phyloP scores from a whole-genome alignment of 2,329 filamentous ascomycete species.

The Chaetomiaceae sp. region DNA sequence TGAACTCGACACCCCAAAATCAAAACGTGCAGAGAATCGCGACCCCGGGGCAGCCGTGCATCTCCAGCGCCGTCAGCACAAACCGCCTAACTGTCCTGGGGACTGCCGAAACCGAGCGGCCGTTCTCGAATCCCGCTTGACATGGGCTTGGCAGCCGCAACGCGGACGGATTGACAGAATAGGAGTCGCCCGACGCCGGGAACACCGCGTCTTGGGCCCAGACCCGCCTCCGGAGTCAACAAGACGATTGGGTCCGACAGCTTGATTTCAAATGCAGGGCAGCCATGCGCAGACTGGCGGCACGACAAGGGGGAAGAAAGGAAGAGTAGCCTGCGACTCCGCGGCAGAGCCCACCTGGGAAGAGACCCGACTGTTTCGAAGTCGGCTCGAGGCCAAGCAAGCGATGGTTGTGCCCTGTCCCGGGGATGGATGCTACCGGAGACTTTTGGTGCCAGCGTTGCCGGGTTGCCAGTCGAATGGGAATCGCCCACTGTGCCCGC shows the following conservation, averaged over 20 bases:
- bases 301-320: neutral
- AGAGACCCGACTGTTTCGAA: neutral
- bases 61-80: too few species aligned
- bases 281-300: neutral
- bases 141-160: too few species aligned
- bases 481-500: constrained; percentile 11
- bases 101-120: neutral
- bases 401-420: neutral
- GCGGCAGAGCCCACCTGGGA: neutral
- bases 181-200: neutral
- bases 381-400: neutral
- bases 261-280: too few species aligned
- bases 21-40: too few species aligned
- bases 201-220: constrained; percentile 7
- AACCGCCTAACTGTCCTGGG: too few species aligned
- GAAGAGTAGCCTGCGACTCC: neutral
- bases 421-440: neutral
- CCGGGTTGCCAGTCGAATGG: too few species aligned
- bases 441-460: neutral
- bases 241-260: too few species aligned
- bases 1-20: too few species aligned
- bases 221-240: neutral
- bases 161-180: neutral
- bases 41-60: too few species aligned
- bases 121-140: neutral